These are phyloP conservation scores for Abortiporus biennis DNA, from an alignment of 1,284 basidiomycete genomes.

Conservation along the genomic window DNA sequence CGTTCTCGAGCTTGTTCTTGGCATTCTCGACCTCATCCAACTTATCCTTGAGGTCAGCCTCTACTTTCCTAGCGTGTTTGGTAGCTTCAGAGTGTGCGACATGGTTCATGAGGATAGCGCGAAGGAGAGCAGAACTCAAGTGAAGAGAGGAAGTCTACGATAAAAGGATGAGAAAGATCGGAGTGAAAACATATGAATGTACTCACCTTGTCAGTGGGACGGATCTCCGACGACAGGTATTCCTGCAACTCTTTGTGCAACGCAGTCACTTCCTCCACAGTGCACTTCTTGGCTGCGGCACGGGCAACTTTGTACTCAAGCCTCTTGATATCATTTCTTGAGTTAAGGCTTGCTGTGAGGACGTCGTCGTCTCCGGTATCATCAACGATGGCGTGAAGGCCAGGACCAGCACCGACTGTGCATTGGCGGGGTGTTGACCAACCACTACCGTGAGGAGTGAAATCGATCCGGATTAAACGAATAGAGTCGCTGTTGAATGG, in stretches of 20 bases:
- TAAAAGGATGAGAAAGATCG: constrained; percentile 6
- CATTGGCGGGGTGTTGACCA: constrained; percentile 56
- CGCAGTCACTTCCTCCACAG: constrained; percentile 70
- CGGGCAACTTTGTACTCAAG: constrained; percentile 72
- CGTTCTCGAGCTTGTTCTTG: constrained; percentile 55
- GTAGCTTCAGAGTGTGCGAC: constrained; percentile 68
- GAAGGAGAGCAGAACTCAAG: constrained; percentile 48
- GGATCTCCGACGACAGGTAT: constrained; percentile 58
- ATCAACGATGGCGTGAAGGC: constrained; percentile 28
- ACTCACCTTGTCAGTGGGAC: constrained; percentile 51
- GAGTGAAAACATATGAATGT: constrained; percentile 7
- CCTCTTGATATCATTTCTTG: constrained; percentile 49
- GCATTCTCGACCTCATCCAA: constrained; percentile 56
- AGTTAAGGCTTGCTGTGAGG: constrained; percentile 41
- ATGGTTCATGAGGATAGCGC: constrained; percentile 77
- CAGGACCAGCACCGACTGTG: constrained; percentile 40
- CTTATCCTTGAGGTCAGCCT: constrained; percentile 53
- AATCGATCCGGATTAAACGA: constrained; percentile 74
- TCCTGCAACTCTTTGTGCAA: constrained; percentile 70
- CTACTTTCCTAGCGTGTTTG: constrained; percentile 54
- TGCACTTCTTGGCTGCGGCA: constrained; percentile 78
- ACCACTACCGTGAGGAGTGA: constrained; percentile 44
- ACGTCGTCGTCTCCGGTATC: constrained; percentile 32
- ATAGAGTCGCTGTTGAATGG: constrained; percentile 55
- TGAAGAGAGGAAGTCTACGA: constrained; percentile 54